These are phyloP conservation scores for Rhizopogon vesiculosus DNA, from an alignment of 768 basidiomycete genomes.

Conservation along the genomic window DNA sequence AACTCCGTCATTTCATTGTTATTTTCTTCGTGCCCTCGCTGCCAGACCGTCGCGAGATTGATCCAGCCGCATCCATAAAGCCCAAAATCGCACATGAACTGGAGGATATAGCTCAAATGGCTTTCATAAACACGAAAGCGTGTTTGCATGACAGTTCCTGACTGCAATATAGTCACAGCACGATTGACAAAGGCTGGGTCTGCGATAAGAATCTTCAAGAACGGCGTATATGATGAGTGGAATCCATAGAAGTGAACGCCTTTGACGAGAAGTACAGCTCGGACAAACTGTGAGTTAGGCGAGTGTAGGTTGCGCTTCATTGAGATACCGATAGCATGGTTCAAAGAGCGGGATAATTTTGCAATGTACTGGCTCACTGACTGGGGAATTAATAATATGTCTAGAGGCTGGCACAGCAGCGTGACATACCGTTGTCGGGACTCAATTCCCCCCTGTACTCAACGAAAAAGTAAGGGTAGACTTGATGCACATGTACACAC, in stretches of 20 bases:
- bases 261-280: conserved; percentile 82
- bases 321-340: conserved; percentile 82
- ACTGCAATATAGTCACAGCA: conserved; percentile 70
- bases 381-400: background rate
- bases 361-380: conserved; percentile 71
- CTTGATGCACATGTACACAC: conserved; percentile 89
- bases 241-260: conserved; percentile 97
- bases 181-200: conserved; percentile 70
- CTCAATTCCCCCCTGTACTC: conserved; percentile 71
- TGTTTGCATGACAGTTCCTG: conserved; percentile 78
- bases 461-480: conserved; percentile 90
- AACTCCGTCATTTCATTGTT: conserved; percentile 9
- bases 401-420: background rate
- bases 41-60: conserved; percentile 63
- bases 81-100: conserved; percentile 94
- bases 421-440: conserved; percentile 52
- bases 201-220: conserved; percentile 77
- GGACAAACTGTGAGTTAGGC: conserved; percentile 55
- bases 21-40: conserved; percentile 39
- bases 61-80: conserved; percentile 93
- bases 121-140: conserved; percentile 82
- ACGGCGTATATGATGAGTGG: conserved; percentile 77
- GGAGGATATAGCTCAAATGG: conserved; percentile 83
- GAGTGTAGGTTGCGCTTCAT: conserved; percentile 67
- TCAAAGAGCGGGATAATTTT: conserved; percentile 69